Percentiles rank a stretch among this genome's conserved stretches.
Conservation (phyloP, 768 basidiomycete species). For the Brasilioporus rufonigricans region DNA sequence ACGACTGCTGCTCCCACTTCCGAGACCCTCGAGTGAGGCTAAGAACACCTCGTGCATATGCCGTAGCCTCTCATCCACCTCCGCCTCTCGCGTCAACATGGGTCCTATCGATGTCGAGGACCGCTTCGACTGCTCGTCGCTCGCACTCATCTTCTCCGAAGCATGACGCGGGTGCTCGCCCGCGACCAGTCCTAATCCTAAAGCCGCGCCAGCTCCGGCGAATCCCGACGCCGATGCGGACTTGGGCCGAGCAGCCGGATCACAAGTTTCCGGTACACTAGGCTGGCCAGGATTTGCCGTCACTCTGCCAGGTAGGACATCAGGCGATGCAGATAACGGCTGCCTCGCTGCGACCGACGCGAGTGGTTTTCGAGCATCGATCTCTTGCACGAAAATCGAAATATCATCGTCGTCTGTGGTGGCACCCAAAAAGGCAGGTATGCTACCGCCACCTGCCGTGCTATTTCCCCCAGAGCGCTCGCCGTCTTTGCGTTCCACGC, state of each 20-base stretch:
- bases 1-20: constrained; percentile 33
- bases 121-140: constrained; percentile 21
- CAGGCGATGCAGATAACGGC: constrained; percentile 1
- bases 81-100: constrained; percentile 63
- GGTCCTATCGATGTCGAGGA: constrained; percentile 38
- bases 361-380: constrained; percentile 68
- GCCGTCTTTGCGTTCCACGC: constrained; percentile 24
- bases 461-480: constrained; percentile 21
- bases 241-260: constrained; percentile 1
- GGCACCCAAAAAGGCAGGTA: constrained; percentile 44
- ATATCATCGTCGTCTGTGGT: constrained; percentile 74
- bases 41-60: constrained; percentile 70
- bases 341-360: constrained; percentile 21
- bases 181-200: constrained; percentile 18
- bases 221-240: no score
- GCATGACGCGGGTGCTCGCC: constrained; percentile 17
- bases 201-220: neutral
- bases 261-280: no score
- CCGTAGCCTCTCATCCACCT: constrained; percentile 60
- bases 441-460: constrained; percentile 13
- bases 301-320: no score
- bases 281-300: no score
- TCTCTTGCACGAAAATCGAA: constrained; percentile 74
- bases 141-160: constrained; percentile 19
- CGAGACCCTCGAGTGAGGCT: constrained; percentile 61